Evolutionary conservation across 768 basidiomycete species (phyloP).

Genomic region (Pleurotus pulmonarius): DNA sequence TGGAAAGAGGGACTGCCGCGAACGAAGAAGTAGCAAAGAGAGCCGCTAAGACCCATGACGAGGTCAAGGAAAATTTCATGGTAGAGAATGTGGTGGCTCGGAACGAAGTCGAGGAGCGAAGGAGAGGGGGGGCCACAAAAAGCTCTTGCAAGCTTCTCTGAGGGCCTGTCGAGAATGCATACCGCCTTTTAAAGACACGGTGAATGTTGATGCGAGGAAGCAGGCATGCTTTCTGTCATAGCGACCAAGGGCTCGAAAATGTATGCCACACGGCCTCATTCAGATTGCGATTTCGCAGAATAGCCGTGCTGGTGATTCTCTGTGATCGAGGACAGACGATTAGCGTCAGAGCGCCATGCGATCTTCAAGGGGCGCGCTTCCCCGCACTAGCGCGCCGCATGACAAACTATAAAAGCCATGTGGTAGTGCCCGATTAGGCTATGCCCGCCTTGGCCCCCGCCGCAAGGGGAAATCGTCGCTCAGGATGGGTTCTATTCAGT

Average conservation of each 20-base stretch:
- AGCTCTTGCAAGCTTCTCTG: conserved; percentile 6
- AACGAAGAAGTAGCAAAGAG: conserved; percentile 24
- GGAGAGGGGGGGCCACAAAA: conserved; percentile 2
- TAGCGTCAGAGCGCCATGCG: conserved; percentile 2
- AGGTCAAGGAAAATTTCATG: conserved; percentile 8
- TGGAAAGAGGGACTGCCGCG: conserved; percentile 30
- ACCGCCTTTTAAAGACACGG: conserved; percentile 3
- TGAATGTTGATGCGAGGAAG: conserved; percentile 3
- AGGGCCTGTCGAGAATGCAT: not conserved
- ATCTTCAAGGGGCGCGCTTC: conserved; percentile 2
- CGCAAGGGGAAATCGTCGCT: not conserved
- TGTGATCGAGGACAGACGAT: not conserved
- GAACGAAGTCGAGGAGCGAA: not conserved
- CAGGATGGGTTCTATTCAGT: not conserved
- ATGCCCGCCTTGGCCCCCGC: not conserved
- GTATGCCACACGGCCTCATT: not conserved
- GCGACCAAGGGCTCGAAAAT: conserved; percentile 1
- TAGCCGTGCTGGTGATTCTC: conserved; percentile 3
- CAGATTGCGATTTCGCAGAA: conserved; percentile 1
- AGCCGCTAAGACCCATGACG: conserved; percentile 17
- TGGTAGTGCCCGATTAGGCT: not conserved
- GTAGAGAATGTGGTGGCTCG: conserved; percentile 8
- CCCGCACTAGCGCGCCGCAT: conserved; percentile 1
- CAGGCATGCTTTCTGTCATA: conserved; percentile 10
- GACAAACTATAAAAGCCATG: not conserved